These are phyloP conservation scores for Eutrema salsugineum DNA, from an alignment of 441 rosid genomes.

Conservation along the genomic window DNA sequence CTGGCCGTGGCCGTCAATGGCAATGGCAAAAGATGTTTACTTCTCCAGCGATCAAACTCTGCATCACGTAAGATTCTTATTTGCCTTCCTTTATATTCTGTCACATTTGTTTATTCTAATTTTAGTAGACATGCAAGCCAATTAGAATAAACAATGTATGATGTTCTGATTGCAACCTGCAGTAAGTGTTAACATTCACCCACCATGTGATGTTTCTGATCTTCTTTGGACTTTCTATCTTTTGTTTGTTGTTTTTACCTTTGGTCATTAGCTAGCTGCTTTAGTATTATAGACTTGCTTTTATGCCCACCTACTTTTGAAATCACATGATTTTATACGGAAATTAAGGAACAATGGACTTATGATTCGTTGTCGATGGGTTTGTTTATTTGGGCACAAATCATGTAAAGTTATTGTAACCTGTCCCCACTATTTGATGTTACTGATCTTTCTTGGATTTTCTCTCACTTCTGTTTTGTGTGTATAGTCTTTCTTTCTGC, in stretches of 20 bases:
- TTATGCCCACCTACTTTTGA: conserved; percentile 3
- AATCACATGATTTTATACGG: conserved; percentile 13
- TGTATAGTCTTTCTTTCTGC: conserved; percentile 2
- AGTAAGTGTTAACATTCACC: conserved; percentile 1
- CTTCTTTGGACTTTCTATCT: not conserved
- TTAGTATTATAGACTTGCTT: not conserved
- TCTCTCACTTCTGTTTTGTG: not conserved
- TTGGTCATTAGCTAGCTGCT: not conserved
- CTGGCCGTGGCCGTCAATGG: conserved; percentile 52
- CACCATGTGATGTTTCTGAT: conserved; percentile 5
- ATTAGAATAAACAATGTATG: not conserved
- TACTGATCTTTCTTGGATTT: conserved; percentile 2
- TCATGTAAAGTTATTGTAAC: not conserved
- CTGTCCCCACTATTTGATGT: conserved; percentile 6
- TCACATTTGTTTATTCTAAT: conserved; percentile 6
- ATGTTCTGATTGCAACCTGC: conserved; percentile 2
- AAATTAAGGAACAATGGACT: not conserved
- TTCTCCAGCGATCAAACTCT: conserved; percentile 30
- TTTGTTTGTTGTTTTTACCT: not conserved
- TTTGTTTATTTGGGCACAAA: not conserved
- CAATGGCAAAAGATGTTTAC: conserved; percentile 23
- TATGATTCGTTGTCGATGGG: not conserved
- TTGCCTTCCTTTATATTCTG: not conserved
- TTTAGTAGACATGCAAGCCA: not conserved
- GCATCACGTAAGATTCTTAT: conserved; percentile 38